These are phyloP conservation scores for Tricholoma furcatifolium DNA, from an alignment of 768 basidiomycete species.

Conservation along the genomic window DNA sequence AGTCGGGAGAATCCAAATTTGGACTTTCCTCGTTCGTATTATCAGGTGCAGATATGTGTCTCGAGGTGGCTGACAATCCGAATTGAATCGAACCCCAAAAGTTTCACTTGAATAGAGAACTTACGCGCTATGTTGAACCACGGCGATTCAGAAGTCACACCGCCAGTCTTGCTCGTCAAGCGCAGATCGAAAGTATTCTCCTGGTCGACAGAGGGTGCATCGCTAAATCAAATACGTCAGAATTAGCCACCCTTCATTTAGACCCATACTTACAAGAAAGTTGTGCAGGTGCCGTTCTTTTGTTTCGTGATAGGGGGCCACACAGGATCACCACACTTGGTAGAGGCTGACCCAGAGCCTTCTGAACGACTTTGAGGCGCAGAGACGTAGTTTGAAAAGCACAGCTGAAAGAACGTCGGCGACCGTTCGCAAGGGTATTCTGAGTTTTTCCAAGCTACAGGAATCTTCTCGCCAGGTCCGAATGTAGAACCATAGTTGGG, in stretches of 20 bases:
- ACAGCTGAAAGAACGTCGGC: conserved; percentile 15
- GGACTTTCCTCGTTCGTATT: neutral
- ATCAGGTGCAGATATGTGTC: neutral
- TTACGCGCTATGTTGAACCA: conserved; percentile 26
- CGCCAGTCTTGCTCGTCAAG: conserved; percentile 26
- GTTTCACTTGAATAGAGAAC: neutral
- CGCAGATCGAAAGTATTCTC: conserved; percentile 10
- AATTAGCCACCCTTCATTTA: neutral
- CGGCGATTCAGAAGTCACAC: conserved; percentile 20
- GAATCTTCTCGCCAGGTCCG: conserved; percentile 16
- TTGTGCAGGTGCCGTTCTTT: conserved; percentile 19
- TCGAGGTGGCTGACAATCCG: neutral
- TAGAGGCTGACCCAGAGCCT: neutral
- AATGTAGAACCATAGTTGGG: conserved; percentile 11
- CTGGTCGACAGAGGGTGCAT: neutral
- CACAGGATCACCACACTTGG: conserved; percentile 20
- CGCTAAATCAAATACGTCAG: conserved; percentile 3
- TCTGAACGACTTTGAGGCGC: neutral
- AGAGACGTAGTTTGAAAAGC: conserved; percentile 5
- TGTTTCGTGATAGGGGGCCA: conserved; percentile 20
- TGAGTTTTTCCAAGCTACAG: conserved; percentile 18
- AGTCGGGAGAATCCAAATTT: neutral
- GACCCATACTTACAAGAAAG: conserved; percentile 22
- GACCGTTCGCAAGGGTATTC: conserved; percentile 12
- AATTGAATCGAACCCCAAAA: neutral